phyloP scores from a whole-genome alignment of 495 filamentous ascomycete genomes.

The Immersiella caudata region DNA sequence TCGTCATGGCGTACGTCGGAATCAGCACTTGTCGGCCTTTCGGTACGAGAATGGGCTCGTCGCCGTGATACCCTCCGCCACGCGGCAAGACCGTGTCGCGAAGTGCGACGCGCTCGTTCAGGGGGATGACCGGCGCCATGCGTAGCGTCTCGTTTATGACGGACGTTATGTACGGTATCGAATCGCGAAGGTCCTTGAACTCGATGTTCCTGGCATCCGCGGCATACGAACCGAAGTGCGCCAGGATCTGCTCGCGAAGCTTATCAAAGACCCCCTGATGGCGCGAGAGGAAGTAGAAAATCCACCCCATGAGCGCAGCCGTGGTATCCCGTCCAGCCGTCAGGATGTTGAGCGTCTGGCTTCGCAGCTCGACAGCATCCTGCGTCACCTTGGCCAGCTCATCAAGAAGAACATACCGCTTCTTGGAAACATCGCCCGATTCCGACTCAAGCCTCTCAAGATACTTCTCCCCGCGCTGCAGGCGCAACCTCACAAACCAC shows the following conservation, averaged over 20 bases:
- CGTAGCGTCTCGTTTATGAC: constrained; percentile 53
- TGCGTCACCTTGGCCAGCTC: constrained; percentile 62
- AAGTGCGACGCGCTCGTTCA: constrained; percentile 48
- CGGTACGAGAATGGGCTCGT: constrained; percentile 31
- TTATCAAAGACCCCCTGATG: constrained; percentile 49
- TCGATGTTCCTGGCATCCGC: constrained; percentile 29
- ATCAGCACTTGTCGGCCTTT: constrained; percentile 41
- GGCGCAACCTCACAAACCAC: constrained; percentile 46
- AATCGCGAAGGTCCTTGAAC: constrained; percentile 43
- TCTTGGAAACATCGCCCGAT: neutral
- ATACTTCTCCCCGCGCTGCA: constrained; percentile 24
- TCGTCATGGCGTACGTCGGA: constrained; percentile 39
- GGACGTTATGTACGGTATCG: constrained; percentile 48
- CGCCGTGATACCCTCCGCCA: constrained; percentile 41
- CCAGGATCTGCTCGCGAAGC: constrained; percentile 55
- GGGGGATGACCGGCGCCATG: constrained; percentile 41
- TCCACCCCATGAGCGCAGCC: constrained; percentile 61
- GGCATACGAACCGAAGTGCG: constrained; percentile 38
- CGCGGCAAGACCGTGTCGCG: constrained; percentile 51
- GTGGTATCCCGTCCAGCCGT: constrained; percentile 62
- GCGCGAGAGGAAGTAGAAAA: constrained; percentile 55
- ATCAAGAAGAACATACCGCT: constrained; percentile 64
- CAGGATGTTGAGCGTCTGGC: constrained; percentile 67
- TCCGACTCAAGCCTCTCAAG: constrained; percentile 17
- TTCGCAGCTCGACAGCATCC: constrained; percentile 60